Conservation (phyloP, 805 yeast species). For the Candida arabinofermentans region DNA sequence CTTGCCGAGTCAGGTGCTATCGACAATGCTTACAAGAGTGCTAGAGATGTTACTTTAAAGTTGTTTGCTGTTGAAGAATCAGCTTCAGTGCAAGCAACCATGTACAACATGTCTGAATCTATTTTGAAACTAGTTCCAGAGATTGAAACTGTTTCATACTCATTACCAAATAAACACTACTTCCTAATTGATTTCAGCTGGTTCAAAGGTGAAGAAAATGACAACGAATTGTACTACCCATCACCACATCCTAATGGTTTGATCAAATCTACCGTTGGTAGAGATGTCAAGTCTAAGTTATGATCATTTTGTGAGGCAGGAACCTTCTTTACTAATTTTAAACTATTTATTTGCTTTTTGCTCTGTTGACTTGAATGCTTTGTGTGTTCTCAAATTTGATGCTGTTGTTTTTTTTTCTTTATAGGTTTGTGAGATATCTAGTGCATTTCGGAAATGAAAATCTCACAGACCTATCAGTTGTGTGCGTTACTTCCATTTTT, state of each 20-base stretch:
- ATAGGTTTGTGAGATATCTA: too few relatives aligned
- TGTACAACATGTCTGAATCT: conserved; percentile 84
- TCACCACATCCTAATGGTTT: conserved; percentile 90
- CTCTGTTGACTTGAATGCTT: too few relatives aligned
- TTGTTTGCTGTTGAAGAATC: conserved; percentile 83
- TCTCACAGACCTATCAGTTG: too few relatives aligned
- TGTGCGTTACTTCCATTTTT: too few relatives aligned
- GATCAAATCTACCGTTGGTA: conserved; percentile 81
- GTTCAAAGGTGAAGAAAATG: conserved; percentile 79
- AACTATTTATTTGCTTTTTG: background rate
- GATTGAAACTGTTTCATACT: conserved; percentile 63
- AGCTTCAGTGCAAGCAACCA: conserved; percentile 94
- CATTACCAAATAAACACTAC: conserved; percentile 90
- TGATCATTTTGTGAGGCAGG: conserved; percentile 23
- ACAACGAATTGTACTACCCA: conserved; percentile 84
- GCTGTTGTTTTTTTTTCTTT: too few relatives aligned
- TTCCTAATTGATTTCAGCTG: conserved; percentile 75
- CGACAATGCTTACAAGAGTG: conserved; percentile 59
- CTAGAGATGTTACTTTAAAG: conserved; percentile 66
- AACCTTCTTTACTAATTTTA: too few relatives aligned
- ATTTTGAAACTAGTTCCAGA: conserved; percentile 57
- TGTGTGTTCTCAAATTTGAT: too few relatives aligned
- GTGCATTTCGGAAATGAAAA: too few relatives aligned
- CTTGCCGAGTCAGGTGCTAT: conserved; percentile 60
- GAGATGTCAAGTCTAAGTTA: conserved; percentile 56